Conservation (phyloP, 2,329 filamentous ascomycete genomes). For the Chaetomium strumarium region DNA sequence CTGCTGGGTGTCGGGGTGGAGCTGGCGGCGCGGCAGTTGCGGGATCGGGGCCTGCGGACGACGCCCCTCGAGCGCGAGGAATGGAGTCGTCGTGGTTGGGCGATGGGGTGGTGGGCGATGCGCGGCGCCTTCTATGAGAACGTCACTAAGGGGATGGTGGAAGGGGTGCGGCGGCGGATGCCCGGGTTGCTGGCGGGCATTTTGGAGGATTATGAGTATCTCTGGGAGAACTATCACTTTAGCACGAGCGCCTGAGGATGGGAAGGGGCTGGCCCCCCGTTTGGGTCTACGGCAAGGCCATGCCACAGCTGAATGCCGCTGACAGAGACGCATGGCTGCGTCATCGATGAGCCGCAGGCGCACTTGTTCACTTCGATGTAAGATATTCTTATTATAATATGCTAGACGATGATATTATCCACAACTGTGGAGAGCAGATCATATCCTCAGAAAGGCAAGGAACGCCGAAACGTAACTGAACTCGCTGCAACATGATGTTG, state of each 20-base stretch:
- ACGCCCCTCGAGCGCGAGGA: slow-evolving; percentile 88
- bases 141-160: slow-evolving; percentile 70
- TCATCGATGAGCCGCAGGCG: too few relatives aligned
- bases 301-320: too few relatives aligned
- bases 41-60: slow-evolving; percentile 68
- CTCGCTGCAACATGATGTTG: too few relatives aligned
- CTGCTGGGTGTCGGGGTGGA: slow-evolving; percentile 78
- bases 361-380: too few relatives aligned
- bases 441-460: too few relatives aligned
- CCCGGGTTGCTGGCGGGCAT: slow-evolving; percentile 78
- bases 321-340: too few relatives aligned
- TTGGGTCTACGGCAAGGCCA: too few relatives aligned
- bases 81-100: slow-evolving; percentile 80
- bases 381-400: too few relatives aligned
- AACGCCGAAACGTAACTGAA: too few relatives aligned
- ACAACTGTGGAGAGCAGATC: too few relatives aligned
- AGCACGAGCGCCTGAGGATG: slow-evolving; percentile 42
- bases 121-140: slow-evolving; percentile 95
- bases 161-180: slow-evolving; percentile 67
- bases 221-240: slow-evolving; percentile 99
- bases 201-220: slow-evolving; percentile 91
- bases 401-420: too few relatives aligned
- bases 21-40: slow-evolving; percentile 79
- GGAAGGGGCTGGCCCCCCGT: not conserved
- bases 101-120: slow-evolving; percentile 93